Conservation (phyloP, 2,329 filamentous ascomycete genomes). For the Ustulina deusta region DNA sequence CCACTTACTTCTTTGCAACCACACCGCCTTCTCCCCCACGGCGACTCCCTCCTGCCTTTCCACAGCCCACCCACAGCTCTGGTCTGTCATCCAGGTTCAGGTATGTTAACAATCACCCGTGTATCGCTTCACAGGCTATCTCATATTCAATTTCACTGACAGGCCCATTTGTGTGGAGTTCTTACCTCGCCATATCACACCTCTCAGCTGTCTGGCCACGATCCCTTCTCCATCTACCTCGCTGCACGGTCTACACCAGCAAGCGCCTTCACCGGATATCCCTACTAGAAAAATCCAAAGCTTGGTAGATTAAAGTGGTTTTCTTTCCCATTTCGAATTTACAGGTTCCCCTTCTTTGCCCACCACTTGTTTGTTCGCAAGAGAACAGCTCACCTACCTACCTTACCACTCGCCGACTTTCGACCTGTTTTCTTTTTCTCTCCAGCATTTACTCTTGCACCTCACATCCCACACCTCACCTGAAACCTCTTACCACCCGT, state of each 20-base stretch:
- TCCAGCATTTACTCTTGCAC: background rate
- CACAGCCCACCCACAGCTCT: background rate
- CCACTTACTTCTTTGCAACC: background rate
- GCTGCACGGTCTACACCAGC: no score
- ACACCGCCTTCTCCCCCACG: background rate
- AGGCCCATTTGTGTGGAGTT: background rate
- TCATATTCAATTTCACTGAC: background rate
- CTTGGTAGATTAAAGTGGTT: no score
- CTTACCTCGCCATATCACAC: background rate
- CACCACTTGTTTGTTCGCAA: background rate
- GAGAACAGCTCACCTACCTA: no score
- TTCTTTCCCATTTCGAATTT: no score
- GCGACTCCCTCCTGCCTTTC: background rate
- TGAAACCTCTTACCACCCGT: background rate
- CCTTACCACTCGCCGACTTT: background rate
- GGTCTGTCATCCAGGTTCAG: background rate
- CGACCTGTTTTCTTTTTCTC: background rate
- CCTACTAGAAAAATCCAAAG: background rate
- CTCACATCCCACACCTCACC: no score
- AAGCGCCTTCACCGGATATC: background rate
- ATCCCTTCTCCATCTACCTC: background rate
- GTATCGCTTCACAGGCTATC: background rate
- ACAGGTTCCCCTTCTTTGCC: background rate
- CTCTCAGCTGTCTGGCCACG: background rate
- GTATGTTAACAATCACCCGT: background rate